A percentile compares a stretch with the other conserved stretches of the same genome.
These are phyloP conservation scores for Alternaria ventricosa DNA, from an alignment of 2,329 filamentous ascomycete species.

Conservation along the genomic window DNA sequence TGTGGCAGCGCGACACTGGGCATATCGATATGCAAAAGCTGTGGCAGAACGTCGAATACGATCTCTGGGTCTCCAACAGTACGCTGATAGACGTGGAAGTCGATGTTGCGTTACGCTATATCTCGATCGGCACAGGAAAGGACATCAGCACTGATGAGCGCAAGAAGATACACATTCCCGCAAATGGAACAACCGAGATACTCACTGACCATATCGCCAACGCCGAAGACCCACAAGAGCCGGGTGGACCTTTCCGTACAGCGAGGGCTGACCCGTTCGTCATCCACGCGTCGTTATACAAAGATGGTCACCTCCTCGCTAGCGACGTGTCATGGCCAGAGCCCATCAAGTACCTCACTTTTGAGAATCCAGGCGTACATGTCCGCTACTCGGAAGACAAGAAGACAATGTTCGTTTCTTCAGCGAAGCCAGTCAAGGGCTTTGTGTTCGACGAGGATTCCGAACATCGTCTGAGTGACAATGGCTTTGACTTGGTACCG, in stretches of 20 bases:
- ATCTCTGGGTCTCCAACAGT: conserved; percentile 63
- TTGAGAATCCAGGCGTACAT: conserved; percentile 57
- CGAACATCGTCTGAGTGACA: conserved; percentile 30
- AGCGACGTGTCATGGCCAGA: conserved; percentile 66
- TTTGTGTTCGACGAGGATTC: conserved; percentile 55
- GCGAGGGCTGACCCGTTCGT: conserved; percentile 60
- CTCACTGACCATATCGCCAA: conserved; percentile 45
- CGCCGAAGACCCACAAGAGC: not conserved
- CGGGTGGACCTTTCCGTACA: conserved; percentile 51
- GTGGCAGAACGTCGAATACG: conserved; percentile 50
- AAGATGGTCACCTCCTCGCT: conserved; percentile 56
- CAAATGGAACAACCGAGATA: conserved; percentile 63
- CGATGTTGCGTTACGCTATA: conserved; percentile 58
- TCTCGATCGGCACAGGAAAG: conserved; percentile 60
- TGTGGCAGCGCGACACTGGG: conserved; percentile 38
- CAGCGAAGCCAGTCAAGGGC: conserved; percentile 62
- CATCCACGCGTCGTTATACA: conserved; percentile 57
- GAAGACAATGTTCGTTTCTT: conserved; percentile 53
- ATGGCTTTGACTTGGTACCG: conserved; percentile 38
- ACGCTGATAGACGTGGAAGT: conserved; percentile 51
- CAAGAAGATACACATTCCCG: conserved; percentile 53
- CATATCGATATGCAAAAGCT: conserved; percentile 32
- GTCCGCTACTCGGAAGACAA: conserved; percentile 37
- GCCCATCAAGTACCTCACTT: conserved; percentile 64
- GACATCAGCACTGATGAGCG: conserved; percentile 56